Evolutionary conservation across 169 alveolate genomes (phyloP).

Genomic region (Cryptosporidium viatorum): DNA sequence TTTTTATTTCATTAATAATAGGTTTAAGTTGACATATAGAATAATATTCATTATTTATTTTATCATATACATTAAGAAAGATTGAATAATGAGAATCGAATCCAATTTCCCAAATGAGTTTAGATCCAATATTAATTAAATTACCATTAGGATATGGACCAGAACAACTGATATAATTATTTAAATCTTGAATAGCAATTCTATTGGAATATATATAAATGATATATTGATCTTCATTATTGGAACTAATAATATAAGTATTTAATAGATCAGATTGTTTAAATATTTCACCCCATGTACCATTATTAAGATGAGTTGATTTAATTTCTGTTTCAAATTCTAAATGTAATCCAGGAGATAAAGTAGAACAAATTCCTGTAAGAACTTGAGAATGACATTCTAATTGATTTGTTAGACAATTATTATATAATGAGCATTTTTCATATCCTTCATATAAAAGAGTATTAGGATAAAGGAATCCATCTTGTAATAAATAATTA

Average conservation of each 20-base stretch:
- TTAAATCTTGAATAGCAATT: constrained; percentile 26
- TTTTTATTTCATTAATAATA: background rate
- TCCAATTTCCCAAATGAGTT: constrained; percentile 23
- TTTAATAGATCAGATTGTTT: constrained; percentile 11
- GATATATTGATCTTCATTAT: background rate
- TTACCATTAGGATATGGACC: constrained; percentile 49
- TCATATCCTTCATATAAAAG: constrained; percentile 34
- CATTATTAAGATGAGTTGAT: constrained; percentile 27
- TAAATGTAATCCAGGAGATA: constrained; percentile 2
- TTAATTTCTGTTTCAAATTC: constrained; percentile 17
- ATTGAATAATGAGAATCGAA: background rate
- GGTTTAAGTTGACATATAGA: constrained; percentile 12
- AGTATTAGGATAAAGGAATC: constrained; percentile 20
- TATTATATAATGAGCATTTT: constrained; percentile 13
- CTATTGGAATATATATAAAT: constrained; percentile 23
- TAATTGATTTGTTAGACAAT: background rate
- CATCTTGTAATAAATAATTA: constrained; percentile 9
- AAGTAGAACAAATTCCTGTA: background rate
- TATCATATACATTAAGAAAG: constrained; percentile 1
- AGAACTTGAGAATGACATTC: constrained; percentile 44
- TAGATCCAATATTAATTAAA: background rate
- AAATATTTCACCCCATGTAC: constrained; percentile 42
- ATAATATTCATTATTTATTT: background rate
- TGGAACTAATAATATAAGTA: constrained; percentile 7
- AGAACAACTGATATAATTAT: constrained; percentile 1